Percentiles rank a stretch among this genome's conserved stretches.
Conservation (phyloP, 495 filamentous ascomycete genomes). For the Opeltia flavorubescens region DNA sequence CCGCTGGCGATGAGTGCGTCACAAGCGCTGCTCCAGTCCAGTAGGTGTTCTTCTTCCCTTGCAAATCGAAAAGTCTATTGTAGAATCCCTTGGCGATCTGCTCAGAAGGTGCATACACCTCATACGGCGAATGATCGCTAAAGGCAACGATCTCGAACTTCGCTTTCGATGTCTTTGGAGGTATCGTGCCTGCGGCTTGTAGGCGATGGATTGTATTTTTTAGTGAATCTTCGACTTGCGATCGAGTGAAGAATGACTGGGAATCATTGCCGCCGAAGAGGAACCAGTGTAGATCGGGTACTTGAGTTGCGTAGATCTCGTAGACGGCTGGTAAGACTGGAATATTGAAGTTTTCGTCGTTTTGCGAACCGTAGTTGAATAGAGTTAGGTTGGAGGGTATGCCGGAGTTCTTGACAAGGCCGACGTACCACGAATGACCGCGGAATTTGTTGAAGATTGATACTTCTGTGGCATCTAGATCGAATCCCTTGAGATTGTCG, state of each 20-base stretch:
- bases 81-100: conserved; percentile 26
- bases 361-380: conserved; percentile 5
- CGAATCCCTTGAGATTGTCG: conserved; percentile 21
- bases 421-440: conserved; percentile 3
- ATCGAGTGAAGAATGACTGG: neutral
- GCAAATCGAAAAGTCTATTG: conserved; percentile 22
- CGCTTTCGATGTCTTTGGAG: neutral
- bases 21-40: conserved; percentile 23
- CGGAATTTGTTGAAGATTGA: conserved; percentile 26
- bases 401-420: conserved; percentile 5
- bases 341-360: neutral
- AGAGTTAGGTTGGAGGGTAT: conserved; percentile 1
- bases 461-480: conserved; percentile 22
- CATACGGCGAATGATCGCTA: conserved; percentile 20
- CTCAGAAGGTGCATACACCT: conserved; percentile 16
- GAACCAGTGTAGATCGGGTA: conserved; percentile 4
- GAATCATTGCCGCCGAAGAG: conserved; percentile 1
- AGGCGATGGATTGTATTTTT: neutral
- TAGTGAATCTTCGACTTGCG: conserved; percentile 1
- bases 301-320: conserved; percentile 1
- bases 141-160: conserved; percentile 14
- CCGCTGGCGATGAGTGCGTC: conserved; percentile 17
- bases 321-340: conserved; percentile 6
- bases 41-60: conserved; percentile 24
- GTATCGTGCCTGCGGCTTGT: conserved; percentile 1